These are phyloP conservation scores for Coccinonectria pachysandricola DNA, from an alignment of 2,329 filamentous ascomycete species.

Conservation along the genomic window DNA sequence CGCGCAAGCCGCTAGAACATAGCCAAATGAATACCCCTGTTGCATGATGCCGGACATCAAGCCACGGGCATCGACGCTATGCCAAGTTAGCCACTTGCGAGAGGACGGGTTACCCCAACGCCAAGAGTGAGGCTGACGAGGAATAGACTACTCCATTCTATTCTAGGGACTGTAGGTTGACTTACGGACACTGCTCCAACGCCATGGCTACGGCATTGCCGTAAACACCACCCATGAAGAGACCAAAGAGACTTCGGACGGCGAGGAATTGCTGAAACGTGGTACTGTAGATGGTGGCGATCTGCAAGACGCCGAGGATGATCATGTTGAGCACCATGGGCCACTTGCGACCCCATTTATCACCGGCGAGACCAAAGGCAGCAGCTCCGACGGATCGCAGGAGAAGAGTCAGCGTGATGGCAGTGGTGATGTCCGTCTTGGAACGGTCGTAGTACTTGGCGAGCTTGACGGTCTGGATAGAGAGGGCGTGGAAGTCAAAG, in stretches of 20 bases:
- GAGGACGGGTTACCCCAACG: constrained; percentile 11
- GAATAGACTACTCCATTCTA: too few species aligned
- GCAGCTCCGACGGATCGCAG: constrained; percentile 67
- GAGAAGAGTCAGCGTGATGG: constrained; percentile 66
- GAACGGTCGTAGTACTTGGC: constrained; percentile 37
- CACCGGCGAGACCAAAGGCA: constrained; percentile 65
- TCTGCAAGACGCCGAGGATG: constrained; percentile 24
- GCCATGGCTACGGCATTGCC: constrained; percentile 72
- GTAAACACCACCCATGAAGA: constrained; percentile 76
- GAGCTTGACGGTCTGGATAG: constrained; percentile 66
- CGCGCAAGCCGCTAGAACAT: constrained; percentile 65
- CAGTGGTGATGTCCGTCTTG: constrained; percentile 60
- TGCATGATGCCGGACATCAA: constrained; percentile 76
- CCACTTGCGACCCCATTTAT: constrained; percentile 74
- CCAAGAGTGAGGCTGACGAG: constrained; percentile 1
- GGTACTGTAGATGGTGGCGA: constrained; percentile 65
- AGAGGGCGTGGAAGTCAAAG: constrained; percentile 74
- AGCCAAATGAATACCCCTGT: constrained; percentile 72
- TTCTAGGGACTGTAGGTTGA: too few species aligned
- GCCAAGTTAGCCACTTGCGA: constrained; percentile 10
- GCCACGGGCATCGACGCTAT: constrained; percentile 55
- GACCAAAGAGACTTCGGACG: constrained; percentile 61
- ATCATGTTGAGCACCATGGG: constrained; percentile 42
- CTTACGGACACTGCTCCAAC: constrained; percentile 59
- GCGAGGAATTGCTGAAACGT: constrained; percentile 69